A percentile compares a stretch with the other conserved stretches of the same genome.
phyloP scores from a whole-genome alignment of 352 stramenopile species.

The Peronospora belbahrii region DNA sequence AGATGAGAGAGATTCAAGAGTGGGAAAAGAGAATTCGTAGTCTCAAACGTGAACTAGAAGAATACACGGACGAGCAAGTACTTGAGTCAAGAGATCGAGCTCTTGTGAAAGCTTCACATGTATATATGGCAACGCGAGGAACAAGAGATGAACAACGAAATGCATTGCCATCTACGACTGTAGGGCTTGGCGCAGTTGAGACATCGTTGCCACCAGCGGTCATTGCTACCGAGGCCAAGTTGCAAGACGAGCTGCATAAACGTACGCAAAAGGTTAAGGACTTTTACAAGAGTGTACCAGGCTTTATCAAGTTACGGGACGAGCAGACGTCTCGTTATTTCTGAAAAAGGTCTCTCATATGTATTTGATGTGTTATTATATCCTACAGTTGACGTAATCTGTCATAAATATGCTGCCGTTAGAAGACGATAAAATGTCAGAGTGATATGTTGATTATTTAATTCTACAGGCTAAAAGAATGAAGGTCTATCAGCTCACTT shows the following conservation, averaged over 20 bases:
- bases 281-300: slow-evolving; percentile 25
- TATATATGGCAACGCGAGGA: neutral
- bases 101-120: neutral
- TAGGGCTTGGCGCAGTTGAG: slow-evolving; percentile 3
- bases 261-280: slow-evolving; percentile 22
- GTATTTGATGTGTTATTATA: too few relatives aligned
- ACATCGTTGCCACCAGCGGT: slow-evolving; percentile 21
- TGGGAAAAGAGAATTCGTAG: slow-evolving; percentile 36
- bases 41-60: slow-evolving; percentile 22
- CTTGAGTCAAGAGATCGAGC: neutral
- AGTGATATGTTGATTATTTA: too few relatives aligned
- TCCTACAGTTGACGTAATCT: too few relatives aligned
- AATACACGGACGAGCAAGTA: slow-evolving; percentile 16
- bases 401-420: too few relatives aligned
- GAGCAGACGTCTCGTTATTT: slow-evolving; percentile 12
- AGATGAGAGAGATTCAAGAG: slow-evolving; percentile 24
- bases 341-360: too few relatives aligned
- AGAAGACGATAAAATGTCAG: too few relatives aligned
- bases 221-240: slow-evolving; percentile 15
- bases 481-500: slow-evolving; percentile 8
- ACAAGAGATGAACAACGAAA: neutral
- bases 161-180: neutral
- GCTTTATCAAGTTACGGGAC: slow-evolving; percentile 22
- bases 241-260: slow-evolving; percentile 26
- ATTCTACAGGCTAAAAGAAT: too few relatives aligned